These are phyloP conservation scores for Suhomyces choctaworum DNA, from an alignment of 1,139 yeast species.

Conservation along the genomic window DNA sequence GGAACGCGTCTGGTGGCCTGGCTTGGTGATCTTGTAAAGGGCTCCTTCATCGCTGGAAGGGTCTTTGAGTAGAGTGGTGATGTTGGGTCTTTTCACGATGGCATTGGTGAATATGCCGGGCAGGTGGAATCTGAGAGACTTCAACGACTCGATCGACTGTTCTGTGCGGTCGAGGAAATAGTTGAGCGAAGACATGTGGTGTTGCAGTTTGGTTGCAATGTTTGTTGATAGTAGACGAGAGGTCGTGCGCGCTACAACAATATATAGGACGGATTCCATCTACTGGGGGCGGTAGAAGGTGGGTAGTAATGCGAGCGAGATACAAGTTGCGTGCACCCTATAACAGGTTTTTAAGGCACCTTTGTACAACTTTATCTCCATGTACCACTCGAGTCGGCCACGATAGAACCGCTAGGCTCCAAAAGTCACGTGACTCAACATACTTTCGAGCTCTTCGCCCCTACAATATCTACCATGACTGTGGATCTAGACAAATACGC, in stretches of 20 bases:
- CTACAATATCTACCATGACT: conserved; percentile 14
- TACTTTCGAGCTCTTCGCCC: background rate
- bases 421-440: background rate
- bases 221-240: conserved; percentile 1
- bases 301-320: too few species aligned
- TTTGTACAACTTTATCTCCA: too few species aligned
- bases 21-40: conserved; percentile 41
- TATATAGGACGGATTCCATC: too few species aligned
- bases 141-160: conserved; percentile 25
- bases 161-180: conserved; percentile 18
- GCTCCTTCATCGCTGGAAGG: conserved; percentile 56
- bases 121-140: conserved; percentile 43
- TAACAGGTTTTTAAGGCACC: too few species aligned
- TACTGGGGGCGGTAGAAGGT: too few species aligned
- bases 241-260: conserved; percentile 3
- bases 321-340: too few species aligned
- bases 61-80: conserved; percentile 61
- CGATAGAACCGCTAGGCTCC: too few species aligned
- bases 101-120: conserved; percentile 71
- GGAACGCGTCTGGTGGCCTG: conserved; percentile 5
- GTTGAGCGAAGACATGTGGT: conserved; percentile 14
- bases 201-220: conserved; percentile 4
- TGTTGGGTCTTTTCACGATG: conserved; percentile 52
- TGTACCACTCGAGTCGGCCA: too few species aligned
- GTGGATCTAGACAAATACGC: conserved; percentile 42